phyloP scores from a whole-genome alignment of 768 basidiomycete species.

The Lactarius trivialis region DNA sequence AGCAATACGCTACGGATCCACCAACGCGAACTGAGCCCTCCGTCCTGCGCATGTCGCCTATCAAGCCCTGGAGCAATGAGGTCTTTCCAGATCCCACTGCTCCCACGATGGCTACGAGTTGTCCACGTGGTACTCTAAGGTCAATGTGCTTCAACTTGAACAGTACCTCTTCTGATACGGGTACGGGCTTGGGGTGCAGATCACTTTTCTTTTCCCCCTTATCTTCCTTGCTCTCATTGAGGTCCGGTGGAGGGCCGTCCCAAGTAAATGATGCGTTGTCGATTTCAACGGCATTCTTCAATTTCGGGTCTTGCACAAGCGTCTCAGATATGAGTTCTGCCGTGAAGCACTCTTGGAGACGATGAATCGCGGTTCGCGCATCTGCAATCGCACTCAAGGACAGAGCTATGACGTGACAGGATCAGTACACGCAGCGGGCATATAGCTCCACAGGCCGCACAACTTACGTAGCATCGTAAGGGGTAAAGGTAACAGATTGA shows the following conservation, averaged over 20 bases:
- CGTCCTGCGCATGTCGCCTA: constrained; percentile 78
- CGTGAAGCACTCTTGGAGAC: constrained; percentile 75
- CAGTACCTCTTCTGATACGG: constrained; percentile 27
- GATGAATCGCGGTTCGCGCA: constrained; percentile 69
- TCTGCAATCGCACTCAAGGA: constrained; percentile 78
- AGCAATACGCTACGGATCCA: constrained; percentile 74
- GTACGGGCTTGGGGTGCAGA: constrained; percentile 9
- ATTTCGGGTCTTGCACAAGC: constrained; percentile 43
- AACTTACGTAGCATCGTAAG: constrained; percentile 60
- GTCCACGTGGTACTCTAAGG: constrained; percentile 64
- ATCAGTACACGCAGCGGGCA: neutral
- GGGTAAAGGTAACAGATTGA: constrained; percentile 76
- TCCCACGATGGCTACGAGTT: constrained; percentile 77
- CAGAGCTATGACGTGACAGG: constrained; percentile 38
- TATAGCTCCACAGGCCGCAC: neutral
- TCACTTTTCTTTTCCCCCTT: constrained; percentile 20
- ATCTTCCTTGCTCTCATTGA: constrained; percentile 25
- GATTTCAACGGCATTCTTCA: constrained; percentile 62
- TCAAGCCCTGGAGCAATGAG: constrained; percentile 63
- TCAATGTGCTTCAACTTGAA: constrained; percentile 64
- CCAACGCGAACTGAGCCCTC: constrained; percentile 64
- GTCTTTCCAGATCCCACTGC: constrained; percentile 70
- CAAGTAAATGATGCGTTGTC: constrained; percentile 74
- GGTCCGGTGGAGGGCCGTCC: constrained; percentile 67
- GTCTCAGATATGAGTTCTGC: constrained; percentile 68